Evolutionary conservation across 345 rosid species (phyloP).

Genomic region (Populus tremula): DNA sequence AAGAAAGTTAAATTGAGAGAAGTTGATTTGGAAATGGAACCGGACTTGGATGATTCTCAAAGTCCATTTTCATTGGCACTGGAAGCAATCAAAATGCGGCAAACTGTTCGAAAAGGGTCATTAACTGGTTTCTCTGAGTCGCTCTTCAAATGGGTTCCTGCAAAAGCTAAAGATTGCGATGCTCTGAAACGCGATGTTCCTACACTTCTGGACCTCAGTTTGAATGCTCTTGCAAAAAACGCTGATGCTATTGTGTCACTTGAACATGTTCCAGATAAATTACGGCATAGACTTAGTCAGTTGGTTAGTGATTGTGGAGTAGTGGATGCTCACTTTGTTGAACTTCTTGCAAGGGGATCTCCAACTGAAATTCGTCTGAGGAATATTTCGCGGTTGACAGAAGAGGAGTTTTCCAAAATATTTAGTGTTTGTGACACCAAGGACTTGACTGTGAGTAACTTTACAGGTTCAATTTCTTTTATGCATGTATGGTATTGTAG

Average conservation of each 20-base stretch:
- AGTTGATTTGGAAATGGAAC: not conserved
- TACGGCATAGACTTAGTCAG: conserved; percentile 35
- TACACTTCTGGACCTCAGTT: conserved; percentile 32
- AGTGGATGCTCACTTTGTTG: conserved; percentile 30
- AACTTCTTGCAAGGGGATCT: conserved; percentile 40
- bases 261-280: conserved; percentile 36
- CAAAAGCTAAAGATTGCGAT: not conserved
- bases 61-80: conserved; percentile 31
- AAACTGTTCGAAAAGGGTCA: not conserved
- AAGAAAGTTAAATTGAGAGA: not conserved
- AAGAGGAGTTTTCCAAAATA: conserved; percentile 31
- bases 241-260: conserved; percentile 38
- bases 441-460: conserved; percentile 30
- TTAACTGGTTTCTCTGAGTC: not conserved
- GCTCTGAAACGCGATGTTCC: conserved; percentile 18
- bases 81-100: conserved; percentile 28
- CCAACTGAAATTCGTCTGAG: conserved; percentile 35
- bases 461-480: not conserved
- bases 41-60: conserved; percentile 8
- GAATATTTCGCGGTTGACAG: conserved; percentile 28
- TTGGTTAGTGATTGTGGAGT: conserved; percentile 24
- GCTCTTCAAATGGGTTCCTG: conserved; percentile 25
- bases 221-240: conserved; percentile 33
- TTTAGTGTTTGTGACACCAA: conserved; percentile 32
- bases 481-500: not conserved